Evolutionary conservation across 768 basidiomycete genomes (phyloP), one percentile per base, ranked within the genome.

Genomic region (Suillus tomentosus): DNA sequence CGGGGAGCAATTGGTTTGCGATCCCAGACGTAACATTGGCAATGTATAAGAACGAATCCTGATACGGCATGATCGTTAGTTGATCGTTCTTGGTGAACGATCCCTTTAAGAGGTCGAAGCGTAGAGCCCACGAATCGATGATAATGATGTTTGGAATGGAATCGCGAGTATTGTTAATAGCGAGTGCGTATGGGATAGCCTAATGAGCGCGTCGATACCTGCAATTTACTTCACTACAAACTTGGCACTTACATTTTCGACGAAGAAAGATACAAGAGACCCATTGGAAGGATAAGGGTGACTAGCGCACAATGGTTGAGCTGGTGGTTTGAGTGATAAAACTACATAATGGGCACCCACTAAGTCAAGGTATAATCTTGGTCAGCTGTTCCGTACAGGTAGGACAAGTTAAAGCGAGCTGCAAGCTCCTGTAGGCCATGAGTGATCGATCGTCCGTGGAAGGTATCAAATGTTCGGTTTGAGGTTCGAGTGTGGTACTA

Each of bases 81-180:
- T 92, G 88, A 73, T 95, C 92, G 73, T 94, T 91, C 73, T 86
- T 86, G 39, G 89, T 89, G 78, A 95, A 94, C 3, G 85, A 69
- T 3, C 92, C 92, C 2, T 80, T 69, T 69, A 85, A 87, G 60
- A 93, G 73, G 68, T 90, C 83, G 75, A 86, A 92, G 55, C 91
- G 85, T 69, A 86, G 79, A 13, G 80, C 84, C 10, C 84, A 89
- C 2, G 88, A 83, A 75, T 90, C 87, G 62, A 79, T 76, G 62
- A 92, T 84, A 71, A 90, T 84, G 67, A 91, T 78, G 66, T 83
- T 87, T 40, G 90, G 87, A 57, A 85, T 82, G 3, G 72, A 73
- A 5, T 82, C 81, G 27, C 89, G 85, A 2, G 85, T 78, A 73
- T 90, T 90, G 78, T 90, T 88, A 71, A 85, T 74, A 8, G 83